A percentile compares a stretch with the other conserved stretches of the same genome.
Conservation (phyloP, 805 yeast species). For the Teunomyces gatunensis region DNA sequence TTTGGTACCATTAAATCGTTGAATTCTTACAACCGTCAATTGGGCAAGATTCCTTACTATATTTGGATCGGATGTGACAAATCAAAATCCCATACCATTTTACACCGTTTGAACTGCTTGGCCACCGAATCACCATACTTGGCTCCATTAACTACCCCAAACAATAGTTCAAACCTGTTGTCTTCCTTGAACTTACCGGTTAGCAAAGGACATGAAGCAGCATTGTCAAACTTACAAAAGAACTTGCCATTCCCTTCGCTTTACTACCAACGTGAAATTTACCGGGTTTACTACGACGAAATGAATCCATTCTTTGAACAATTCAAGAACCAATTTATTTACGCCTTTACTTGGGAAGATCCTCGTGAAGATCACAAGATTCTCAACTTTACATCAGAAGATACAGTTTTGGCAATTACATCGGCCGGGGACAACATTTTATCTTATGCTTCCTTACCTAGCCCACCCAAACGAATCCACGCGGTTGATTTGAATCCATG, state of each 20-base stretch:
- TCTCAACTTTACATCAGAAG: slow-evolving; percentile 56
- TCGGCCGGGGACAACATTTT: slow-evolving; percentile 84
- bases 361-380: slow-evolving; percentile 76
- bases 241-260: slow-evolving; percentile 77
- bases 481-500: slow-evolving; percentile 84
- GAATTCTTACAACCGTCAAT: slow-evolving; percentile 58
- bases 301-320: slow-evolving; percentile 63
- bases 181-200: slow-evolving; percentile 34
- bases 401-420: slow-evolving; percentile 77
- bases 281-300: slow-evolving; percentile 81
- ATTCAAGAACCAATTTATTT: slow-evolving; percentile 75
- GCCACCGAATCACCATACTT: slow-evolving; percentile 83
- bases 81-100: slow-evolving; percentile 33
- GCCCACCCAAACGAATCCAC: slow-evolving; percentile 74
- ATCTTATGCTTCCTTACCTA: slow-evolving; percentile 67
- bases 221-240: slow-evolving; percentile 55
- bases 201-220: slow-evolving; percentile 78
- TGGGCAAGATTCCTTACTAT: slow-evolving; percentile 79
- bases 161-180: slow-evolving; percentile 6
- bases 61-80: slow-evolving; percentile 71
- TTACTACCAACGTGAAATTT: slow-evolving; percentile 72
- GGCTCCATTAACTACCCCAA: slow-evolving; percentile 50
- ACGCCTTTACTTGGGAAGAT: slow-evolving; percentile 91
- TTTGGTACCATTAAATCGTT: slow-evolving; percentile 79
- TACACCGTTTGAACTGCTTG: slow-evolving; percentile 67